phyloP scores from a whole-genome alignment of 805 yeast species.

The Lipomyces japonicus region DNA sequence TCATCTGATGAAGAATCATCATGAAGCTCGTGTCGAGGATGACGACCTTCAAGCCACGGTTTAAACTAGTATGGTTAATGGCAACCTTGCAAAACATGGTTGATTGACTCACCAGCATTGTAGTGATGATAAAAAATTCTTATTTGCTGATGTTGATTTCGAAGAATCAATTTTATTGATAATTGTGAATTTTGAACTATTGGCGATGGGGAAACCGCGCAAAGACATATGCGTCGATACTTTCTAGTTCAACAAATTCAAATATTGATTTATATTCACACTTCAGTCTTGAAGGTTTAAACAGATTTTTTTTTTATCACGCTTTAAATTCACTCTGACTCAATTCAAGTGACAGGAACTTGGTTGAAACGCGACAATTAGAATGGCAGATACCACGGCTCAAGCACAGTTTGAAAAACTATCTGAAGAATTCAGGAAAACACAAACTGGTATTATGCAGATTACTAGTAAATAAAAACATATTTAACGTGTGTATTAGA shows the following conservation, averaged over 20 bases:
- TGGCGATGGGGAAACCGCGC: too few species aligned
- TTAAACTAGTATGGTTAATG: slow-evolving; percentile 37
- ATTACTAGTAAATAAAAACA: neutral
- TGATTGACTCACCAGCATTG: slow-evolving; percentile 24
- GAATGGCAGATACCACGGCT: slow-evolving; percentile 9
- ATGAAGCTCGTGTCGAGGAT: slow-evolving; percentile 45
- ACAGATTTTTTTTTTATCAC: too few species aligned
- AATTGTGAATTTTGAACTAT: too few species aligned
- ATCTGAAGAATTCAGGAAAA: slow-evolving; percentile 20
- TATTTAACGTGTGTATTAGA: slow-evolving; percentile 26
- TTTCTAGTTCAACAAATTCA: too few species aligned
- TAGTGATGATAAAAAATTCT: neutral
- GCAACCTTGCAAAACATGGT: neutral
- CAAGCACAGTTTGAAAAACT: slow-evolving; percentile 27
- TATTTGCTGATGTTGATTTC: neutral
- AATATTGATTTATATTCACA: too few species aligned
- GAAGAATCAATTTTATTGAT: neutral
- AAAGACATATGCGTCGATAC: too few species aligned
- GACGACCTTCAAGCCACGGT: slow-evolving; percentile 43
- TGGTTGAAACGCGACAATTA: neutral
- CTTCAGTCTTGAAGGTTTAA: too few species aligned
- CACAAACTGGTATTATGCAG: slow-evolving; percentile 21
- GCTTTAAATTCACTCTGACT: too few species aligned
- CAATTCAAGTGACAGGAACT: too few species aligned
- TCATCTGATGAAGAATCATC: slow-evolving; percentile 37